Base-by-base conservation (phyloP, 2,329 filamentous ascomycete genomes). In the Aspergillus hortae region DNA sequence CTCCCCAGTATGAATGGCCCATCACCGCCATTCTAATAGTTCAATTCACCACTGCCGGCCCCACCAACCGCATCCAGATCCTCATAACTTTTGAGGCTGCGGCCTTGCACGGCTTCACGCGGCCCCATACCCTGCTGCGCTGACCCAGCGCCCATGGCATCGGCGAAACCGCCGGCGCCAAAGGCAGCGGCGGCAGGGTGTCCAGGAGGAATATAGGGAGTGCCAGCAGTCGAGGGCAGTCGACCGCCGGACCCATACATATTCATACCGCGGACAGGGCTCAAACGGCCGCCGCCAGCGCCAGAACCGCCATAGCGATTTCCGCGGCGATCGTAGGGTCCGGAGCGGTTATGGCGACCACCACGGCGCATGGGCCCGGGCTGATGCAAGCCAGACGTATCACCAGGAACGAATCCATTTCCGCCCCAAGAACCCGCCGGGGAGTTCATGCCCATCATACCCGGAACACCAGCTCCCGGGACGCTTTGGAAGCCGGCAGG, bases 21-120 rank as follows among this genome's bases (percentile, higher is more conserved):
- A 41, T 32, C 32, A 21, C 21, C 32, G 15, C 9, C 11, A 15
- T 17, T 42, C 52, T 80, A 97, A 68, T 97, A 97, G 73, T 97
- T 95, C 64, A 97, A 77, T 74, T 96, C 92, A 25, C 89, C 88
- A 38, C 87, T 85, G 38, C 87, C 89, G 33, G 82, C 79, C 12
- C 86, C 84, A 35, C 85, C 85, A 52, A 88, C 87, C 43, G 95
- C 92, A 74, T 99, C 94, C 21, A 99, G 78, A 68, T 99, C 94
- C 71, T 99, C 95, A 68, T 99, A 99, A 70, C 90, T 96, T 80
- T 95, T 96, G 59, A 99, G 76, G 55, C 89, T 96, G 52, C 94
- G 84, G 4, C 94, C 94, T 61, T 95, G 90, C 1, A 95, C 91
- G 10, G 94, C 92, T 72, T 97, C 92, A 17, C 89, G 83, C 17